Percentiles rank a stretch among this genome's conserved stretches.
Evolutionary conservation across 2,329 filamentous ascomycete species (phyloP).

Genomic region (Colletotrichum lindemuthianum): DNA sequence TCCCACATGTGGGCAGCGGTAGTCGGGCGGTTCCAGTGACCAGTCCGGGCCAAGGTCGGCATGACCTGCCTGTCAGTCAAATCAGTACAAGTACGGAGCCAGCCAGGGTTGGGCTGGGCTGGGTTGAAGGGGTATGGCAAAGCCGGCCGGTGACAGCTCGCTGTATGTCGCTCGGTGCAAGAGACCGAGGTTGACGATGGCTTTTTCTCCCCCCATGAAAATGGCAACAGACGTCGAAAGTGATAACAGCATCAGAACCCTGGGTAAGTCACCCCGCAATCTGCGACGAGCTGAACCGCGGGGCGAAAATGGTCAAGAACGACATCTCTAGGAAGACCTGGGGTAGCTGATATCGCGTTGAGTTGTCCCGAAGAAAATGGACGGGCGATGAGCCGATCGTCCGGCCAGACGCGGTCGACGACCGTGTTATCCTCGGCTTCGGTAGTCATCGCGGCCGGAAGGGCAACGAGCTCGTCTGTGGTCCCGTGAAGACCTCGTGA

Average conservation of each 20-base stretch:
- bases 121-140: not conserved
- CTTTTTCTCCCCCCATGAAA: conserved; percentile 14
- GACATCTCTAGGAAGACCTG: conserved; percentile 3
- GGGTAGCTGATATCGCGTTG: conserved; percentile 33
- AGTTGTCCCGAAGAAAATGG: conserved; percentile 27
- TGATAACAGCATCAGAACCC: conserved; percentile 20
- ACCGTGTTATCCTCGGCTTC: conserved; percentile 36
- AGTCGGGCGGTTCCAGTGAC: conserved; percentile 17
- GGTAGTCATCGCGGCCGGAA: conserved; percentile 16
- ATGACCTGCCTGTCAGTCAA: not conserved
- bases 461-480: conserved; percentile 12
- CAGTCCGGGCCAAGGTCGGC: conserved; percentile 20
- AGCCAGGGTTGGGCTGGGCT: not conserved
- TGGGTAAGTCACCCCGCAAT: conserved; percentile 19
- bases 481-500: conserved; percentile 28
- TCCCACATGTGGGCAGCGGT: conserved; percentile 13
- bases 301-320: conserved; percentile 41
- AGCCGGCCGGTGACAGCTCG: conserved; percentile 1
- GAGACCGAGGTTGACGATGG: conserved; percentile 27
- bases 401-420: conserved; percentile 22
- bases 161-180: conserved; percentile 18
- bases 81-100: no score
- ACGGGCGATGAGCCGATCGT: conserved; percentile 15
- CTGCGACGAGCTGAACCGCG: conserved; percentile 15
- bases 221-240: conserved; percentile 1